A percentile compares a stretch with the other conserved stretches of the same genome.
These are phyloP conservation scores for Salix udensis DNA, from an alignment of 345 rosid species.

Conservation along the genomic window DNA sequence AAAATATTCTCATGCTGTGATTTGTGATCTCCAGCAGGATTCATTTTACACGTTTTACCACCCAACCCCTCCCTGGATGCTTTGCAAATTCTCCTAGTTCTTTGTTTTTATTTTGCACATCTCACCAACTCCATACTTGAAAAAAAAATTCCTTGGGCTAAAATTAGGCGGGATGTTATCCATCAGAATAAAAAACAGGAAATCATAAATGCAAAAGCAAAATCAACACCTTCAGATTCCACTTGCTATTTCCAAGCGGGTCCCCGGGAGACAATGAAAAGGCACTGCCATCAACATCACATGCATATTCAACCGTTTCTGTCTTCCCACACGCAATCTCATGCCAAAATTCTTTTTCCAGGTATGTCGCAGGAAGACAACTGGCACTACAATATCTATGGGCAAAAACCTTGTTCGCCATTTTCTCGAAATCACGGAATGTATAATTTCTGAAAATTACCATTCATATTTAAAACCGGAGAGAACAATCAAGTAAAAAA, in stretches of 20 bases:
- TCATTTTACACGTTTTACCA: neutral
- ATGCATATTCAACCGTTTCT: conserved; percentile 98
- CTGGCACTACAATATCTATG: conserved; percentile 93
- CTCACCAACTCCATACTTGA: neutral
- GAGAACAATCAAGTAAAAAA: conserved; percentile 13
- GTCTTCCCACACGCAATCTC: conserved; percentile 94
- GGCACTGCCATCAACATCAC: conserved; percentile 99
- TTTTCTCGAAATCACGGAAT: conserved; percentile 94
- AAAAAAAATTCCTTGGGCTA: neutral
- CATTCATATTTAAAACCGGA: conserved; percentile 26
- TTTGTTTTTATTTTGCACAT: neutral
- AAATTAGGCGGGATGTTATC: neutral
- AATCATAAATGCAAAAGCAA: neutral
- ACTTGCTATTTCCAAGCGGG: conserved; percentile 94
- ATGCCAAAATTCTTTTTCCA: conserved; percentile 99
- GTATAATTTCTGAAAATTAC: conserved; percentile 76
- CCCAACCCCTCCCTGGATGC: neutral
- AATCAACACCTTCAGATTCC: conserved; percentile 89
- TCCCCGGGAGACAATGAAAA: conserved; percentile 87
- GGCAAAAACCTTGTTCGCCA: conserved; percentile 93
- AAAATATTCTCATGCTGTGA: neutral
- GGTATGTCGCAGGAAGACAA: conserved; percentile 77
- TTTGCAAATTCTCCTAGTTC: neutral
- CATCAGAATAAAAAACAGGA: neutral
- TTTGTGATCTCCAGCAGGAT: neutral